These are phyloP conservation scores for Picea engelmannii DNA, from an alignment of 83 land plant species.

Conservation along the genomic window DNA sequence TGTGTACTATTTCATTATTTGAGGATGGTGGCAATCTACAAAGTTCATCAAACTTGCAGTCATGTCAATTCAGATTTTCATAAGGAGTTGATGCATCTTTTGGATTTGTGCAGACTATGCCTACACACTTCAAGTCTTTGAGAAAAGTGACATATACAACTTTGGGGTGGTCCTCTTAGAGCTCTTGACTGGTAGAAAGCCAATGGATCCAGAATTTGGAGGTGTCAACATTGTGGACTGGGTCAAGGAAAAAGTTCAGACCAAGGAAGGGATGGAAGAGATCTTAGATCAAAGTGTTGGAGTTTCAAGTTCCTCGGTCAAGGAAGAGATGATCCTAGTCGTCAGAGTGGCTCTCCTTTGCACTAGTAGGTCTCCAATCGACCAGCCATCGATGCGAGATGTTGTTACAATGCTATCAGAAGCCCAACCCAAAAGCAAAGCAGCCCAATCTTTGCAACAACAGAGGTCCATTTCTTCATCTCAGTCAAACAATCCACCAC, in stretches of 20 bases:
- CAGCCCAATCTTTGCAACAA: conserved; percentile 9
- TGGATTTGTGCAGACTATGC: conserved; percentile 58
- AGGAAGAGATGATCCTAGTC: conserved; percentile 60
- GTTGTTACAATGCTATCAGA: conserved; percentile 67
- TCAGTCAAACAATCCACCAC: background rate
- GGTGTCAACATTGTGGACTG: conserved; percentile 78
- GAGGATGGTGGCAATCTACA: no score
- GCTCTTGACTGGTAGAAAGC: conserved; percentile 62
- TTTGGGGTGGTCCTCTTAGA: conserved; percentile 76
- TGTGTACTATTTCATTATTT: no score
- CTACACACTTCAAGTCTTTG: conserved; percentile 72
- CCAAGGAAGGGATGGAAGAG: conserved; percentile 28
- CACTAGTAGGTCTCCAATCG: conserved; percentile 55
- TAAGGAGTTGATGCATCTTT: no score
- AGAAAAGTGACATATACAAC: conserved; percentile 75
- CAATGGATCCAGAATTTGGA: conserved; percentile 63
- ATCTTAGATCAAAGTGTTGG: conserved; percentile 50
- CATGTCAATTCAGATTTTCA: no score
- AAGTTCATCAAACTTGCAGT: no score
- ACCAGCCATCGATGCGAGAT: conserved; percentile 68
- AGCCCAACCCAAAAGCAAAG: conserved; percentile 51
- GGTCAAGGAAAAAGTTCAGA: conserved; percentile 41
- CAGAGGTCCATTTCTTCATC: conserved; percentile 6
- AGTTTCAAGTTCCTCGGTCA: conserved; percentile 22
- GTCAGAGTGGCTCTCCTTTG: conserved; percentile 67